A percentile compares a stretch with the other conserved stretches of the same genome.
phyloP scores from a whole-genome alignment of 108 stramenopile species.

The Bacterosira constricta region DNA sequence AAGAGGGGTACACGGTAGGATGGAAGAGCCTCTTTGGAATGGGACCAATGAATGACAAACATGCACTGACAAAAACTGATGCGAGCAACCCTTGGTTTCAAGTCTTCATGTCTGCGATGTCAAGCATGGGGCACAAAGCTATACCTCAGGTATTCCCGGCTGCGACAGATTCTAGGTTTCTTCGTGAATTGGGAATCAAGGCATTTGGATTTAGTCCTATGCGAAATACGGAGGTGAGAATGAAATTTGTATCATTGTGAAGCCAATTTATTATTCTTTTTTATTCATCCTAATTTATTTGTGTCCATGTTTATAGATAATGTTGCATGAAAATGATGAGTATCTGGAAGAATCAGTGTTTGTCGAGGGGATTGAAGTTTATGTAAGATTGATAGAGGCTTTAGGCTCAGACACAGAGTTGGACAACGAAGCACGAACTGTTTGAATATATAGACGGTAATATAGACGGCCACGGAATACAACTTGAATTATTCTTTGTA shows the following conservation, averaged over 20 bases:
- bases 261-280: neutral
- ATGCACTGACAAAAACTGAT: slow-evolving; percentile 77
- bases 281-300: neutral
- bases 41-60: slow-evolving; percentile 43
- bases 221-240: slow-evolving; percentile 72
- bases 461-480: too few species aligned
- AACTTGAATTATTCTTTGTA: too few species aligned
- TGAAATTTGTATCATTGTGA: neutral
- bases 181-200: slow-evolving; percentile 85
- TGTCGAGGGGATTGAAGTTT: slow-evolving; percentile 90
- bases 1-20: slow-evolving; percentile 53
- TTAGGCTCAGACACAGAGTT: slow-evolving; percentile 41
- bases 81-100: slow-evolving; percentile 90
- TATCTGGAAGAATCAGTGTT: slow-evolving; percentile 88
- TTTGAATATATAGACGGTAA: too few species aligned
- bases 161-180: slow-evolving; percentile 93
- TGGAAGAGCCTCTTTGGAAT: slow-evolving; percentile 75
- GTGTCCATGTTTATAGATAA: slow-evolving; percentile 59
- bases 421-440: neutral
- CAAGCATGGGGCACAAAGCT: slow-evolving; percentile 62
- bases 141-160: slow-evolving; percentile 96
- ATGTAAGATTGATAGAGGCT: slow-evolving; percentile 77
- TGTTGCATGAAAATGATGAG: slow-evolving; percentile 97
- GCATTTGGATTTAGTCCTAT: slow-evolving; percentile 97
- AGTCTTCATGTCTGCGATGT: slow-evolving; percentile 73